phyloP scores from a whole-genome alignment of 2,329 filamentous ascomycete species.

The Thielaviopsis populi region DNA sequence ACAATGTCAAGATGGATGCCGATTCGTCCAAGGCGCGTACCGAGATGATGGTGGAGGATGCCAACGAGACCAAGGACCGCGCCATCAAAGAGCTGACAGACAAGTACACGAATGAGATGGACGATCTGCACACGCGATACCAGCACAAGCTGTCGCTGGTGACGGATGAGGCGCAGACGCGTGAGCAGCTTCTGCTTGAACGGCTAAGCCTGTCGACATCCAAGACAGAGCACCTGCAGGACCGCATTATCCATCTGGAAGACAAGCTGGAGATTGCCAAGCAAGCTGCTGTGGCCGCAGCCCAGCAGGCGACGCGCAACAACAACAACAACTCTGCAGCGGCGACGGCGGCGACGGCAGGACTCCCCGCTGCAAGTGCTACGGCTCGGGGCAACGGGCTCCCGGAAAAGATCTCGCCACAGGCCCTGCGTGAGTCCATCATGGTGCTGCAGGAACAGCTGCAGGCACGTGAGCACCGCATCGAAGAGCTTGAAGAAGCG shows the following conservation, averaged over 20 bases:
- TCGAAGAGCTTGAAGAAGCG: constrained; percentile 70
- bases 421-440: constrained; percentile 89
- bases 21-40: constrained; percentile 68
- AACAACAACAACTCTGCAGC: constrained; percentile 29
- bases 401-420: constrained; percentile 81
- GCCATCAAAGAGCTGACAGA: constrained; percentile 35
- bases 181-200: constrained; percentile 66
- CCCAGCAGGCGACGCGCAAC: constrained; percentile 52
- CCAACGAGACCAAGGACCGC: constrained; percentile 50
- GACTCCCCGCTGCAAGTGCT: constrained; percentile 20
- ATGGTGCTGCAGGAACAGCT: constrained; percentile 93
- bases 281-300: constrained; percentile 71
- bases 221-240: constrained; percentile 72
- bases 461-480: constrained; percentile 78
- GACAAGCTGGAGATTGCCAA: constrained; percentile 85
- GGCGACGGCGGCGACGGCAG: constrained; percentile 6
- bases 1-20: constrained; percentile 61
- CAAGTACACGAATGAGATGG: constrained; percentile 53
- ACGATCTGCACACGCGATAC: constrained; percentile 62
- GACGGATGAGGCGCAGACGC: constrained; percentile 65
- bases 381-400: constrained; percentile 29
- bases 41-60: constrained; percentile 74
- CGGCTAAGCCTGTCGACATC: constrained; percentile 68
- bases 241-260: constrained; percentile 70
- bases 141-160: constrained; percentile 57